Percentiles rank a stretch among this genome's conserved stretches.
phyloP scores from a whole-genome alignment of 2,329 filamentous ascomycete genomes.

The Pseudocercospora fuligena region DNA sequence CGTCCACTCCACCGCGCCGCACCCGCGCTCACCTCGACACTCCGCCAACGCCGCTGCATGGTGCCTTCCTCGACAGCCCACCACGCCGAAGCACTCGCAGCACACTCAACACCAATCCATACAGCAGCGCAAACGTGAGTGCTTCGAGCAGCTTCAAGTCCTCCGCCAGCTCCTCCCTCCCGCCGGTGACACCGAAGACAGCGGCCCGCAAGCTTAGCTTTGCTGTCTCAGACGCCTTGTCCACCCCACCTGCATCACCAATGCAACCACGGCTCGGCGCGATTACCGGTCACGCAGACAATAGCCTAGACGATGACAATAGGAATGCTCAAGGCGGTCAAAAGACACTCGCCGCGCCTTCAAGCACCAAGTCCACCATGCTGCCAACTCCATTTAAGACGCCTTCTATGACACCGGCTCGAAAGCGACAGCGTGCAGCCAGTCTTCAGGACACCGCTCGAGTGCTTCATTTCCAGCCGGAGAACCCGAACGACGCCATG shows the following conservation, averaged over 20 bases:
- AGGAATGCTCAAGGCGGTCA: constrained; percentile 1
- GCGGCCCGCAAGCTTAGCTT: constrained; percentile 38
- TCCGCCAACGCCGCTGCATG: constrained; percentile 71
- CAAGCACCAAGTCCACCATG: constrained; percentile 50
- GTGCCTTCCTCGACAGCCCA: constrained; percentile 66
- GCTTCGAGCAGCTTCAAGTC: constrained; percentile 25
- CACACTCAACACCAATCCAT: constrained; percentile 51
- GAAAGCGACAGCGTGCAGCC: constrained; percentile 57
- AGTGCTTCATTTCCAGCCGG: constrained; percentile 59
- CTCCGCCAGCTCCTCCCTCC: constrained; percentile 22
- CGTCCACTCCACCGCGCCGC: constrained; percentile 27
- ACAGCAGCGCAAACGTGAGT: constrained; percentile 43
- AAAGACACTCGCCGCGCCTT: constrained; percentile 26
- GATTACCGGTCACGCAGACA: constrained; percentile 8
- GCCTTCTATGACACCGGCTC: constrained; percentile 51
- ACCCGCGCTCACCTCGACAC: constrained; percentile 46
- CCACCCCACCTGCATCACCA: constrained; percentile 19
- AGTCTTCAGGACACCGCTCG: constrained; percentile 57
- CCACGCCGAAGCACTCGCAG: constrained; percentile 36
- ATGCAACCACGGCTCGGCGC: constrained; percentile 11
- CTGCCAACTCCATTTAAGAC: constrained; percentile 81
- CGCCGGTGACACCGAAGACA: constrained; percentile 40
- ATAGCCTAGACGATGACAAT: constrained; percentile 18
- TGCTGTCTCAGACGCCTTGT: constrained; percentile 7
- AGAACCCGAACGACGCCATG: constrained; percentile 63